phyloP scores from a whole-genome alignment of 768 basidiomycete species.

The Termitomyces titanicus region DNA sequence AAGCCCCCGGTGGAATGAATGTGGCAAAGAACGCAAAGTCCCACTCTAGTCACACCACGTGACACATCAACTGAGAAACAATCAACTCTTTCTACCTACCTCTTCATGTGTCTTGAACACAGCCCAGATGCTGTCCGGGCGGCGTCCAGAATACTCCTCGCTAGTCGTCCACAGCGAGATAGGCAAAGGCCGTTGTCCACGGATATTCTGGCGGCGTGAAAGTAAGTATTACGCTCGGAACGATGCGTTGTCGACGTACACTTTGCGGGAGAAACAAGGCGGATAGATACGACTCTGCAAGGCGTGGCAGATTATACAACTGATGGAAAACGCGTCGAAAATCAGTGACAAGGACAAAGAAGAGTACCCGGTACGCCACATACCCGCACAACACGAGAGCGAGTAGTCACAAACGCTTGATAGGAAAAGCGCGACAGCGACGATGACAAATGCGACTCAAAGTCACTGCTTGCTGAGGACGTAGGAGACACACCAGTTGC shows the following conservation, averaged over 20 bases:
- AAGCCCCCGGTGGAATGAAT: conserved; percentile 7
- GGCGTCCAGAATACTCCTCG: conserved; percentile 25
- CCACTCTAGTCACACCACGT: conserved; percentile 20
- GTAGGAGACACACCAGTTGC: conserved; percentile 10
- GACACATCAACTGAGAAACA: conserved; percentile 9
- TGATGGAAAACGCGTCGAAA: conserved; percentile 15
- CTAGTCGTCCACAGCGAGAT: conserved; percentile 47
- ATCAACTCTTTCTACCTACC: conserved; percentile 33
- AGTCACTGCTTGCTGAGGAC: conserved; percentile 29
- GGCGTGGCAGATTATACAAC: conserved; percentile 37
- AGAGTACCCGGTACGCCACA: conserved; percentile 21
- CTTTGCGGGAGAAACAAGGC: conserved; percentile 36
- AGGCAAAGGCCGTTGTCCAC: conserved; percentile 29
- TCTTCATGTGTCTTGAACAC: conserved; percentile 60
- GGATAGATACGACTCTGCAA: conserved; percentile 32
- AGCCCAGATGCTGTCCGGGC: conserved; percentile 43
- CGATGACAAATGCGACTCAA: conserved; percentile 19
- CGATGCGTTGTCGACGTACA: conserved; percentile 24
- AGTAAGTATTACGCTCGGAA: conserved; percentile 18
- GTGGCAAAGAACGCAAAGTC: conserved; percentile 9
- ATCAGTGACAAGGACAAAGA: conserved; percentile 11
- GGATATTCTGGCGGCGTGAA: conserved; percentile 14
- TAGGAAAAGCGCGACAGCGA: conserved; percentile 16
- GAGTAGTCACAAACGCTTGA: conserved; percentile 44
- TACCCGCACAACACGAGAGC: conserved; percentile 54